Evolutionary conservation across 345 rosid genomes (phyloP).

Genomic region (Salix brachista): DNA sequence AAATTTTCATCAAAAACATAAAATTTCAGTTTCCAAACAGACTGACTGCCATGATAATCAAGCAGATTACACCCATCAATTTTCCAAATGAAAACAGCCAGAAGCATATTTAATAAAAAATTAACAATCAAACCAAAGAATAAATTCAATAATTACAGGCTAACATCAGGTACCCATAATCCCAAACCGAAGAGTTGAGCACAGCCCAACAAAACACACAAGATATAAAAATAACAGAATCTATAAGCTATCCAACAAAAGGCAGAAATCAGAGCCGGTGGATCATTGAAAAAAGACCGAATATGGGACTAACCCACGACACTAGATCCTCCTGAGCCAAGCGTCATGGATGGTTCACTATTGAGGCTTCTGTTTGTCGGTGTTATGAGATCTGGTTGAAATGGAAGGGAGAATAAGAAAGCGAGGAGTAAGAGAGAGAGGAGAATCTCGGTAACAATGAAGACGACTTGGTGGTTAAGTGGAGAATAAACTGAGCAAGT

Average conservation of each 20-base stretch:
- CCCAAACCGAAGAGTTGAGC: conserved; percentile 1
- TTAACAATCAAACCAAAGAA: neutral
- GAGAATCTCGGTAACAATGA: conserved; percentile 25
- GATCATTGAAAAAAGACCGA: neutral
- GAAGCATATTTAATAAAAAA: neutral
- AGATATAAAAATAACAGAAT: neutral
- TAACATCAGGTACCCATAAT: neutral
- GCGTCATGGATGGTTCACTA: conserved; percentile 52
- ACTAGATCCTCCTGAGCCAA: conserved; percentile 87
- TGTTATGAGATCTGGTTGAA: conserved; percentile 37
- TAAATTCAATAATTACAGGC: conserved; percentile 10
- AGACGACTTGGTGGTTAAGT: conserved; percentile 14
- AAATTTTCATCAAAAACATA: neutral
- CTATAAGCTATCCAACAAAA: conserved; percentile 10
- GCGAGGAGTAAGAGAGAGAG: neutral
- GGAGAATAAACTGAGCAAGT: neutral
- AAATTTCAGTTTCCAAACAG: neutral
- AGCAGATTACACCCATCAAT: neutral
- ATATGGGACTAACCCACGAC: conserved; percentile 54
- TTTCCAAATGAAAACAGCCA: neutral
- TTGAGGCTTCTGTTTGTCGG: neutral
- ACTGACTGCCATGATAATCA: neutral
- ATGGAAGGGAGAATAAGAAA: neutral
- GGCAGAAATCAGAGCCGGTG: neutral
- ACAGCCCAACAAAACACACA: neutral